Conservation (phyloP, 1,139 yeast species). For the Candida neerlandica region DNA sequence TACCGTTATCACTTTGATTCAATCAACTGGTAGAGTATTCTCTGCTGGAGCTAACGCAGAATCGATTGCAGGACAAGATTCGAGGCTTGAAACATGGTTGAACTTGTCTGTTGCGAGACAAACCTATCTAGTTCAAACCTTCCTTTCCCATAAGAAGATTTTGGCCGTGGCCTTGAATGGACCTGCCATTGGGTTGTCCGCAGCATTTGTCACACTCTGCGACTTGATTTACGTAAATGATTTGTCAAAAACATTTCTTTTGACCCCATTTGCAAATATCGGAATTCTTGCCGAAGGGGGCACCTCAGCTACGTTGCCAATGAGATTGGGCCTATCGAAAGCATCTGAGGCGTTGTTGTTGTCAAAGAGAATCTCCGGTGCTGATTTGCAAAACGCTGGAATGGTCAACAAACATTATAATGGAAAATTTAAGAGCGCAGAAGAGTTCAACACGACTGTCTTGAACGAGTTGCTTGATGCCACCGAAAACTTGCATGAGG, state of each 20-base stretch:
- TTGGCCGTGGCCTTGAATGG: conserved; percentile 81
- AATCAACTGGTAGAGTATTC: conserved; percentile 73
- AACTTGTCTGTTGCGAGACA: conserved; percentile 67
- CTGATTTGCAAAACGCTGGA: conserved; percentile 58
- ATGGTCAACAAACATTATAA: conserved; percentile 57
- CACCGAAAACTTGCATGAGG: conserved; percentile 53
- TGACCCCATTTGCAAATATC: conserved; percentile 78
- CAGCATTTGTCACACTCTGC: conserved; percentile 75
- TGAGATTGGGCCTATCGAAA: conserved; percentile 71
- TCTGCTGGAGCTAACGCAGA: conserved; percentile 78
- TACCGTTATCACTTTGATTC: conserved; percentile 67
- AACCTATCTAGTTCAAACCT: conserved; percentile 64
- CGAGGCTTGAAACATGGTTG: conserved; percentile 57
- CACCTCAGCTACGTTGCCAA: conserved; percentile 65
- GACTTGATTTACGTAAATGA: conserved; percentile 75
- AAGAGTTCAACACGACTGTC: conserved; percentile 59
- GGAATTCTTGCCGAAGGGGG: conserved; percentile 88
- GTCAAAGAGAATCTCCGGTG: conserved; percentile 64
- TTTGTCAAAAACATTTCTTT: conserved; percentile 55
- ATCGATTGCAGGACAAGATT: conserved; percentile 28
- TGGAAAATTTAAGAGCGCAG: conserved; percentile 49
- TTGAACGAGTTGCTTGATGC: conserved; percentile 48
- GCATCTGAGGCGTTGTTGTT: conserved; percentile 75
- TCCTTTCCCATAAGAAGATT: conserved; percentile 71
- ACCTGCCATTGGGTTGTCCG: conserved; percentile 79